phyloP scores from a whole-genome alignment of 257 asterid genomes.

The Osmanthus fragrans region DNA sequence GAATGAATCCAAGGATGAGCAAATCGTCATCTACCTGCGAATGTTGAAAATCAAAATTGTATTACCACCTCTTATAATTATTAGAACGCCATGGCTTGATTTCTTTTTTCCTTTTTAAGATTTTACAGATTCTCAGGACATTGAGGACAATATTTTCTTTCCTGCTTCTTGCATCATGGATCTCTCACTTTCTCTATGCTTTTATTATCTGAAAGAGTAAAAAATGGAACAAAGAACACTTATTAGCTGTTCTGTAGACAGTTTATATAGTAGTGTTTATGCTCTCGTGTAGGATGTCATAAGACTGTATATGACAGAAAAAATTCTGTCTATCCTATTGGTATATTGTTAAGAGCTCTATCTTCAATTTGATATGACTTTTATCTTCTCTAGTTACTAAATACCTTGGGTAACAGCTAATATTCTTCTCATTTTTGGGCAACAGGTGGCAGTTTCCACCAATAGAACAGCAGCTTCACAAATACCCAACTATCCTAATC shows the following conservation, averaged over 20 bases:
- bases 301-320: not conserved
- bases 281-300: not conserved
- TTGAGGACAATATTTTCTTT: not conserved
- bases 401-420: conserved; percentile 3
- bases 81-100: not conserved
- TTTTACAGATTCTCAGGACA: not conserved
- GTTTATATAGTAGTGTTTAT: not conserved
- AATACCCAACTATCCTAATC: conserved; percentile 83
- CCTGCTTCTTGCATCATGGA: not conserved
- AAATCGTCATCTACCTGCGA: not conserved
- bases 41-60: not conserved
- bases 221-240: not conserved
- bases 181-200: not conserved
- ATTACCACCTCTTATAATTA: not conserved
- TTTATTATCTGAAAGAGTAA: not conserved
- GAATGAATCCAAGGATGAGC: not conserved
- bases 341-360: not conserved
- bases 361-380: not conserved
- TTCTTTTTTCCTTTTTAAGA: not conserved
- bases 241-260: not conserved
- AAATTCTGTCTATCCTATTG: not conserved
- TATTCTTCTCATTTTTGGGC: conserved; percentile 12
- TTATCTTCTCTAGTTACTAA: not conserved
- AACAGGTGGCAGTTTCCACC: conserved; percentile 85
- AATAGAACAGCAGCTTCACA: conserved; percentile 81